Percentiles rank a stretch among this genome's conserved stretches.
Evolutionary conservation across 495 filamentous ascomycete species (phyloP).

Genomic region (Daldinia vernicosa): DNA sequence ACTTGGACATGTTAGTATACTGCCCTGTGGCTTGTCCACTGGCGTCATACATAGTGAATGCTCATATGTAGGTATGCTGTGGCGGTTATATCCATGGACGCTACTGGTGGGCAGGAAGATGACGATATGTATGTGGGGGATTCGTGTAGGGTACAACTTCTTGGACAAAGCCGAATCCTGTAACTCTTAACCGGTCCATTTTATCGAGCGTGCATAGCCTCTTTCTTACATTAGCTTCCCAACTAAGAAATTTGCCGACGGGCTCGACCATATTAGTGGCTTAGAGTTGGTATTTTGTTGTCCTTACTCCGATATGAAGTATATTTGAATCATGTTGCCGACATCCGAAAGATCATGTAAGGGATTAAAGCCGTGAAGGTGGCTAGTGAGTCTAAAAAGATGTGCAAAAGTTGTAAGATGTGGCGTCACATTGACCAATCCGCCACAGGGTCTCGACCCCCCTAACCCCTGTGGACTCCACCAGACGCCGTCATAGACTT

Average conservation of each 20-base stretch:
- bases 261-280: neutral
- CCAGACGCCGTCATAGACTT: conserved; percentile 44
- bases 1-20: neutral
- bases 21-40: conserved; percentile 9
- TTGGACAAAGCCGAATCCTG: conserved; percentile 12
- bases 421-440: conserved; percentile 32
- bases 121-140: conserved; percentile 28
- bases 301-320: conserved; percentile 8
- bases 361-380: conserved; percentile 10
- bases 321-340: conserved; percentile 22
- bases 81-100: conserved; percentile 14
- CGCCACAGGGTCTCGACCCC: conserved; percentile 2
- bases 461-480: neutral
- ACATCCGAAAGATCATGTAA: conserved; percentile 20
- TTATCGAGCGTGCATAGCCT: neutral
- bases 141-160: neutral
- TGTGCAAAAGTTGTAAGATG: neutral
- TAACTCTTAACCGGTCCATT: conserved; percentile 8
- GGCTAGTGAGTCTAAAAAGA: conserved; percentile 28
- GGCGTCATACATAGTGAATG: conserved; percentile 35
- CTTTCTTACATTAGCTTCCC: neutral
- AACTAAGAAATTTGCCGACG: conserved; percentile 11
- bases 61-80: conserved; percentile 7
- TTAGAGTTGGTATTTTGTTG: neutral
- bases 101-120: conserved; percentile 22